Evolutionary conservation across 2,329 filamentous ascomycete species (phyloP).

Genomic region (Fusarium napiforme): DNA sequence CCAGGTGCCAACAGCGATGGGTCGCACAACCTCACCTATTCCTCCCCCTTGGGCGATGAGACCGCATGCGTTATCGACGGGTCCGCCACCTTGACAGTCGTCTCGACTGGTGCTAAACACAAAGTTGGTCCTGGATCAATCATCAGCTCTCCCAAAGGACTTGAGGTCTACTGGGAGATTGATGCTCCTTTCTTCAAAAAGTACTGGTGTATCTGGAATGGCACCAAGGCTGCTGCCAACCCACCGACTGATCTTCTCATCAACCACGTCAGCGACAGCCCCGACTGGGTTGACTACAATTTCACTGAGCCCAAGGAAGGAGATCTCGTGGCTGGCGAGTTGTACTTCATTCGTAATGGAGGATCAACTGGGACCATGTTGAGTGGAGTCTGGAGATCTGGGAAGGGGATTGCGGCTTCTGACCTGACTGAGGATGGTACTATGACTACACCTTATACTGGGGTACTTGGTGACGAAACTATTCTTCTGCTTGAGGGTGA

Average conservation of each 20-base stretch:
- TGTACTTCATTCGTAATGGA: slow-evolving; percentile 24
- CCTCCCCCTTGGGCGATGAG: slow-evolving; percentile 1
- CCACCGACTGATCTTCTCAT: slow-evolving; percentile 8
- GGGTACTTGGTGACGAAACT: neutral
- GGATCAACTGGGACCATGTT: slow-evolving; percentile 13
- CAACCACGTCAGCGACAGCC: slow-evolving; percentile 11
- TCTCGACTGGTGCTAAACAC: neutral
- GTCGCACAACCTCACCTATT: neutral
- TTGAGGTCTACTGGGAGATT: slow-evolving; percentile 2
- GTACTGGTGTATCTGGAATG: slow-evolving; percentile 13
- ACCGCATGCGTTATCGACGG: slow-evolving; percentile 9
- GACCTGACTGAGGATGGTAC: neutral
- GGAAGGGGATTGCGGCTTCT: neutral
- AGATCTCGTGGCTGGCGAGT: slow-evolving; percentile 21
- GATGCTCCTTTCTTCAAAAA: slow-evolving; percentile 12
- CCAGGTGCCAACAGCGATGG: neutral
- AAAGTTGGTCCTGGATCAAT: slow-evolving; percentile 3
- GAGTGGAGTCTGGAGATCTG: slow-evolving; percentile 7
- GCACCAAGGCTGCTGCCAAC: neutral
- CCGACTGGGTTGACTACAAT: slow-evolving; percentile 20
- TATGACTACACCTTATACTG: slow-evolving; percentile 1
- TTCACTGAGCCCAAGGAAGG: slow-evolving; percentile 31
- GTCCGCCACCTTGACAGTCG: neutral
- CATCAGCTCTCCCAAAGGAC: slow-evolving; percentile 10
- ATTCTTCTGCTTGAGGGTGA: slow-evolving; percentile 6